Evolutionary conservation across 2,329 filamentous ascomycete genomes (phyloP).

Genomic region (Graphilbum fragrans): DNA sequence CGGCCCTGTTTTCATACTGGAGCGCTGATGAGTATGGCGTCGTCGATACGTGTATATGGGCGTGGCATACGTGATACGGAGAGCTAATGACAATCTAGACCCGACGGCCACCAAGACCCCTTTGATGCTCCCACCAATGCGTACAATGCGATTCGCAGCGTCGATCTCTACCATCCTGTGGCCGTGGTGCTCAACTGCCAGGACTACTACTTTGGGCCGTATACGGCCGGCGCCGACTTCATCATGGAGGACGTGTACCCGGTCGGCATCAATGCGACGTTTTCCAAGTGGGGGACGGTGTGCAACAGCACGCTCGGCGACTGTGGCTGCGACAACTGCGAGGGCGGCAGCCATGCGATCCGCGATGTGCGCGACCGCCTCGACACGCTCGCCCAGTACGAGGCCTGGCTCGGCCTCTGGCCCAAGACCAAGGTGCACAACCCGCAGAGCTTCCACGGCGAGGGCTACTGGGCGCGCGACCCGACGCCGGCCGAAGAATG

Average conservation of each 20-base stretch:
- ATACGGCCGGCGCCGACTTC: slow-evolving; percentile 39
- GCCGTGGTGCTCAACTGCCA: slow-evolving; percentile 48
- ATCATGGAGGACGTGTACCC: slow-evolving; percentile 50
- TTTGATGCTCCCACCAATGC: slow-evolving; percentile 31
- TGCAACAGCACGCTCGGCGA: slow-evolving; percentile 49
- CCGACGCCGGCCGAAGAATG: slow-evolving; percentile 29
- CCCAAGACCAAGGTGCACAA: slow-evolving; percentile 29
- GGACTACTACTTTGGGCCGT: slow-evolving; percentile 46
- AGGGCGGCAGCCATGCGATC: slow-evolving; percentile 31
- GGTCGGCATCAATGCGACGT: slow-evolving; percentile 42
- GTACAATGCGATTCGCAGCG: slow-evolving; percentile 28
- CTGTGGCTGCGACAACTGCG: slow-evolving; percentile 52
- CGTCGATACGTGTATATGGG: background rate
- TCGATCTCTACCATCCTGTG: slow-evolving; percentile 51
- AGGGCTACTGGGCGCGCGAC: slow-evolving; percentile 34
- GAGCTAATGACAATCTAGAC: slow-evolving; percentile 18
- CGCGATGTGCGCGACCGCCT: slow-evolving; percentile 34
- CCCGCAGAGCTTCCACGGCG: slow-evolving; percentile 34
- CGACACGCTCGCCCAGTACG: slow-evolving; percentile 21
- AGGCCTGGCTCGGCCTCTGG: slow-evolving; percentile 28
- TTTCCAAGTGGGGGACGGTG: slow-evolving; percentile 40
- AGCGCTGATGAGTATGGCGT: slow-evolving; percentile 27
- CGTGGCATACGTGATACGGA: too few species aligned
- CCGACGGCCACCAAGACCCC: slow-evolving; percentile 43
- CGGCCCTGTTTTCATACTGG: slow-evolving; percentile 32